Base-by-base conservation (phyloP, 768 basidiomycete species). In the Boletus rufocinnamomeus region DNA sequence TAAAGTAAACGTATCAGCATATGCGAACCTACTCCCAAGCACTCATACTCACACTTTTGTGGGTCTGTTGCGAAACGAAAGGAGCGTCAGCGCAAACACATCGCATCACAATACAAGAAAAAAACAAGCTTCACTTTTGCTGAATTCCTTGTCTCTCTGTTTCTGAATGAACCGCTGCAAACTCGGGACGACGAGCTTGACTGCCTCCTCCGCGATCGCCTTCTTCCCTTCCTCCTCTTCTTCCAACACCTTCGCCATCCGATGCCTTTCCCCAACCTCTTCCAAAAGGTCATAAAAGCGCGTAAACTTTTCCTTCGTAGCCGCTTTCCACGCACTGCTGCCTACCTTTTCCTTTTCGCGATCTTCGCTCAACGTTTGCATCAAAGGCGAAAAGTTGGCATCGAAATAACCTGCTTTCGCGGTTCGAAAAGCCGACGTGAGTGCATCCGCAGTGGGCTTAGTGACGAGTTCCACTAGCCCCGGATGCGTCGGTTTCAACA, bases 361-460 rank as follows among this genome's bases (percentile, higher is more conserved):
- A 75, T 84, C 75, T 75, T 83, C 69, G 72, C 79, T 73, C 54
- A 84, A 73, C 21, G 80, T 64, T 57, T 89, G 87, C 77, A 93
- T 84, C 50, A 93, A 75, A 13, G 89, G 87, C 8, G 86, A 84
- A 70, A 89, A 92, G 72, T 91, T 93, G 25, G 87, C 78, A 60
- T 93, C 91, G 59, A 91, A 91, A 72, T 94, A 94, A 5, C 79
- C 87, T 10, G 91, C 89, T 71, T 92, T 92, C 44, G 91, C 87
- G 1, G 85, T 91, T 38, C 91, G 84, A 75, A 86, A 90, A 58
- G 83, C 84, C 6, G 86, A 87, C 59, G 83, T 82, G 30, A 94
- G 78, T 21, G 78, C 62, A 23, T 91, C 88, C 46, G 82, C 75
- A 0, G 88, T 80, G 1, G 85, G 80, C 30, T 80, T 80, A 14